These are phyloP conservation scores for Aspergillus fijiensis DNA, from an alignment of 2,329 filamentous ascomycete genomes.

Conservation along the genomic window DNA sequence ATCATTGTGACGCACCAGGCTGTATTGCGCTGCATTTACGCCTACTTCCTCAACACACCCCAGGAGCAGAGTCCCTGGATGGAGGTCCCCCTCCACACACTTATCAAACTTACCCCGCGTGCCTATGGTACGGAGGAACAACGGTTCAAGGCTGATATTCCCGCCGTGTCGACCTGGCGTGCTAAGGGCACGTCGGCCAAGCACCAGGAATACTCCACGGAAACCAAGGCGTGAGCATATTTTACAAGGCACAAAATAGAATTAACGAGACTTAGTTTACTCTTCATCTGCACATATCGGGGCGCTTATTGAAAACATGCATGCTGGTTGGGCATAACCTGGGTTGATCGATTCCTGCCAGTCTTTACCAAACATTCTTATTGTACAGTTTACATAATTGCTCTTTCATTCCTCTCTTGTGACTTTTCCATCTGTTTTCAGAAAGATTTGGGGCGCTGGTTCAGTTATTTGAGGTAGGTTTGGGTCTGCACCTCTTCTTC, in stretches of 20 bases:
- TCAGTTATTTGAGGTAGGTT: neutral
- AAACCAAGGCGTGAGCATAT: conserved; percentile 16
- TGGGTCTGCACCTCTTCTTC: neutral
- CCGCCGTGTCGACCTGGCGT: conserved; percentile 93
- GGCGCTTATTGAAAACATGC: neutral
- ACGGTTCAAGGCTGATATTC: conserved; percentile 84
- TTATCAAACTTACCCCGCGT: conserved; percentile 93
- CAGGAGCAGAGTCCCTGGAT: conserved; percentile 96
- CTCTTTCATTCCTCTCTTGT: neutral
- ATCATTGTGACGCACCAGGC: conserved; percentile 98
- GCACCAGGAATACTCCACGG: conserved; percentile 59
- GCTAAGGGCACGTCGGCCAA: conserved; percentile 91
- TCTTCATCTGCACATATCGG: neutral
- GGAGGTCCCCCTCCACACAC: conserved; percentile 92
- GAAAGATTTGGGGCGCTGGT: too few species aligned
- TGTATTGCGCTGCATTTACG: conserved; percentile 93
- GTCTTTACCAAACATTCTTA: neutral
- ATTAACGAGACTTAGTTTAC: neutral
- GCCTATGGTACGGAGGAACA: conserved; percentile 93
- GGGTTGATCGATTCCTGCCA: neutral
- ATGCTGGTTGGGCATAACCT: neutral
- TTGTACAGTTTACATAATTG: neutral
- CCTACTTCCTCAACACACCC: conserved; percentile 97
- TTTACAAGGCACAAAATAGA: neutral
- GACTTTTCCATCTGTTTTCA: neutral